Percentiles rank a stretch among this genome's conserved stretches.
Conservation (phyloP, 23 red algal species). For the Gracilaria gracilis region DNA sequence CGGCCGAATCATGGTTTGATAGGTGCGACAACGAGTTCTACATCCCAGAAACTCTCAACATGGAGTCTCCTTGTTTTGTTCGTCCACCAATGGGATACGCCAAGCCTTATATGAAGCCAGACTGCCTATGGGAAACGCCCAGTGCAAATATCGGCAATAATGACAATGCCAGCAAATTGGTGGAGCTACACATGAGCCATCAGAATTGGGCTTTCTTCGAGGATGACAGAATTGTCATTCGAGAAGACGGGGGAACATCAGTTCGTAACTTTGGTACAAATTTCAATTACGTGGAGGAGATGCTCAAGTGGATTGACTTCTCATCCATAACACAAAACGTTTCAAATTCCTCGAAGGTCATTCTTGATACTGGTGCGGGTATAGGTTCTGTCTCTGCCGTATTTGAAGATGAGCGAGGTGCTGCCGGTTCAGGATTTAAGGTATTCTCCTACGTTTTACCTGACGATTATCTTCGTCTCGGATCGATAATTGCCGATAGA, state of each 20-base stretch:
- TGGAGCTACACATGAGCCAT: constrained; percentile 7
- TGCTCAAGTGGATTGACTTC: background rate
- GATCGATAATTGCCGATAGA: constrained; percentile 35
- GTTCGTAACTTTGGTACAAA: constrained; percentile 22
- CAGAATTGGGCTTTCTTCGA: constrained; percentile 42
- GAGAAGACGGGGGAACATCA: constrained; percentile 9
- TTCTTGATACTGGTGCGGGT: constrained; percentile 47
- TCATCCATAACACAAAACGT: background rate
- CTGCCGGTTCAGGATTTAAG: background rate
- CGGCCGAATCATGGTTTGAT: background rate
- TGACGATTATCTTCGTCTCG: constrained; percentile 28
- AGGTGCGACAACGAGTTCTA: background rate
- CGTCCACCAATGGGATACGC: constrained; percentile 3
- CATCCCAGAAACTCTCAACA: background rate
- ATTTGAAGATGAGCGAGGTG: constrained; percentile 11
- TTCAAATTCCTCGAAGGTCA: background rate
- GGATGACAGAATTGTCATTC: constrained; percentile 3
- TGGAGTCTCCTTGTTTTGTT: constrained; percentile 28
- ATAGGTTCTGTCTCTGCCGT: constrained; percentile 43
- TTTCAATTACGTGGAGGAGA: constrained; percentile 12
- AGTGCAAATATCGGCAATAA: background rate
- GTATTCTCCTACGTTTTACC: constrained; percentile 33
- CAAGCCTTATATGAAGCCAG: background rate
- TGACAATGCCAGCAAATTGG: background rate
- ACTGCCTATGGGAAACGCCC: constrained; percentile 26